Percentiles rank a stretch among this genome's conserved stretches.
These are phyloP conservation scores for Cicer judaicum DNA, from an alignment of 306 rosid genomes.

Conservation along the genomic window DNA sequence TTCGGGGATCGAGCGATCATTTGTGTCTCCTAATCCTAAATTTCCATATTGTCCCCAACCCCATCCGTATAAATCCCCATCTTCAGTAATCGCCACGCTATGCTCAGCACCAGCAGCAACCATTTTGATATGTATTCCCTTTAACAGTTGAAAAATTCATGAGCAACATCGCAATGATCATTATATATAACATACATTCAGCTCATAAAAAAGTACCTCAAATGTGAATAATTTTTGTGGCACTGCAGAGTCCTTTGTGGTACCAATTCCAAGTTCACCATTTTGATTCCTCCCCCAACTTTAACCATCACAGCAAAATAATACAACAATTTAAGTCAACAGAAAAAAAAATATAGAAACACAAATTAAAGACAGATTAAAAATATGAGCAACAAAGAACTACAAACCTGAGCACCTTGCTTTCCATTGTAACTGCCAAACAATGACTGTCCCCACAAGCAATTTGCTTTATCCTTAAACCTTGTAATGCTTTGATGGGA, in stretches of 20 bases:
- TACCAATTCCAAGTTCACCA: conserved; percentile 96
- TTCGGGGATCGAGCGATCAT: conserved; percentile 81
- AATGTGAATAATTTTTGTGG: conserved; percentile 82
- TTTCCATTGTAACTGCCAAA: conserved; percentile 85
- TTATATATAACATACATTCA: conserved; percentile 29
- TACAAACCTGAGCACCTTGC: conserved; percentile 81
- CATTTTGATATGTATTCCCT: conserved; percentile 85
- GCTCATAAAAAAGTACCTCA: conserved; percentile 61
- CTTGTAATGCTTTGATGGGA: conserved; percentile 81
- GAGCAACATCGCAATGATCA: not conserved
- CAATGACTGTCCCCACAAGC: conserved; percentile 98
- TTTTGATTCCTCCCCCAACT: conserved; percentile 99
- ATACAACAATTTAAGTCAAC: not conserved
- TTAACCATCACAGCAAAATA: conserved; percentile 41
- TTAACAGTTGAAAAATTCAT: conserved; percentile 34
- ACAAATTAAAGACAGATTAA: conserved; percentile 2
- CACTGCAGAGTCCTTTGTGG: conserved; percentile 79
- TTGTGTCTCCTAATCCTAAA: conserved; percentile 94
- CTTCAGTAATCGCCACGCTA: conserved; percentile 86
- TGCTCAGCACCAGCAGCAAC: conserved; percentile 99
- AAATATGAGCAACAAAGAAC: conserved; percentile 20
- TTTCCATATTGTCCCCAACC: conserved; percentile 98
- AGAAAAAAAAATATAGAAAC: not conserved
- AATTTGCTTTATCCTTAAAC: conserved; percentile 74
- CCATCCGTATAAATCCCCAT: conserved; percentile 89